Percentiles rank a stretch among this genome's conserved stretches.
phyloP scores from a whole-genome alignment of 2,329 filamentous ascomycete genomes.

The Alternaria sp. region DNA sequence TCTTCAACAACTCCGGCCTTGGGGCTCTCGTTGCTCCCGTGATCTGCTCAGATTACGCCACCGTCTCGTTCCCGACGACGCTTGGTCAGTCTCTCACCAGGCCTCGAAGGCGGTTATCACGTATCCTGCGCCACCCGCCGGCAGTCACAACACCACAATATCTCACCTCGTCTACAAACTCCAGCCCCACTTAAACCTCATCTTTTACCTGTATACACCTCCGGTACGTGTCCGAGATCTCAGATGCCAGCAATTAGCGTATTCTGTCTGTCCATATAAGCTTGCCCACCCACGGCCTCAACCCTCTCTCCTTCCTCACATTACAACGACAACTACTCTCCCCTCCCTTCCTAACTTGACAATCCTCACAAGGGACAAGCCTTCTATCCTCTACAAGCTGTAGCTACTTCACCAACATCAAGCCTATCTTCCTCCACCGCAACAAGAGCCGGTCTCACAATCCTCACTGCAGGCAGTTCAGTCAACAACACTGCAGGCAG shows the following conservation, averaged over 20 bases:
- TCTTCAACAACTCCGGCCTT: no score
- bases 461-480: conserved; percentile 21
- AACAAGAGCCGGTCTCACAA: conserved; percentile 21
- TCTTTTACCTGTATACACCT: conserved; percentile 13
- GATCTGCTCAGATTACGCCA: not conserved
- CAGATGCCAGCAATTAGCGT: conserved; percentile 1
- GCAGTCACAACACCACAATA: not conserved
- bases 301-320: conserved; percentile 23
- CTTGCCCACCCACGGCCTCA: conserved; percentile 4
- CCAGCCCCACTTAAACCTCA: not conserved
- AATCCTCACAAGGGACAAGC: not conserved
- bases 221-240: not conserved
- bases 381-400: not conserved
- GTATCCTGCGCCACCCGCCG: not conserved
- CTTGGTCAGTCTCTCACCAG: not conserved
- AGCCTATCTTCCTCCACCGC: conserved; percentile 2
- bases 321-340: conserved; percentile 10
- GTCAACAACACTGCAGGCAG: conserved; percentile 24
- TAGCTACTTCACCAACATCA: not conserved
- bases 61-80: not conserved
- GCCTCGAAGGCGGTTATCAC: not conserved
- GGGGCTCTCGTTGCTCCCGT: not conserved
- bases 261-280: conserved; percentile 20
- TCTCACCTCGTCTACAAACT: not conserved
- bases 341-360: conserved; percentile 3